Evolutionary conservation across 2,329 filamentous ascomycete genomes (phyloP).

Genomic region (Aspergillus persii): DNA sequence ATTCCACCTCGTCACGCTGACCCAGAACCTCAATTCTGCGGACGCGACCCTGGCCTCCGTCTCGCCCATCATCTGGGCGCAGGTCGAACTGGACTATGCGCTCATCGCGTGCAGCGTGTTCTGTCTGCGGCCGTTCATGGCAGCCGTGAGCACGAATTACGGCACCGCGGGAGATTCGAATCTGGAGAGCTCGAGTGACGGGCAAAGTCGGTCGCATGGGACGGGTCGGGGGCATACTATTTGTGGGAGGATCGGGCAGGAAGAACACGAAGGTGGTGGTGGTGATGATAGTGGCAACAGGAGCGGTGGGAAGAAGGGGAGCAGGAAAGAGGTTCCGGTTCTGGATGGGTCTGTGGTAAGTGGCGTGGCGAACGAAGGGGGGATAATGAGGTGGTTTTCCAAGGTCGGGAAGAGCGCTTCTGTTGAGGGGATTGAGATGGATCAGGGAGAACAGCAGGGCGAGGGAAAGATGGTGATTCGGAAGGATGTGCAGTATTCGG

Average conservation of each 20-base stretch:
- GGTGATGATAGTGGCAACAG: background rate
- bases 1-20: constrained; percentile 35
- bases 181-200: constrained; percentile 23
- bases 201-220: constrained; percentile 17
- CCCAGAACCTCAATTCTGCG: constrained; percentile 25
- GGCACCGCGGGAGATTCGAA: constrained; percentile 33
- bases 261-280: too few relatives aligned
- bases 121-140: constrained; percentile 37
- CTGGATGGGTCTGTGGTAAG: background rate
- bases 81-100: constrained; percentile 36
- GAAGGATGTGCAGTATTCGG: constrained; percentile 32
- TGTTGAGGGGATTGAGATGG: constrained; percentile 13
- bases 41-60: constrained; percentile 38
- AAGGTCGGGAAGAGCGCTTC: background rate
- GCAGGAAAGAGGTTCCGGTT: background rate
- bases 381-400: background rate
- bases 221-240: background rate
- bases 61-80: constrained; percentile 35
- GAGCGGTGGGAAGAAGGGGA: background rate
- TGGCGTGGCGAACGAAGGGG: background rate
- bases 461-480: constrained; percentile 32
- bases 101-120: constrained; percentile 39
- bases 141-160: constrained; percentile 37
- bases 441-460: constrained; percentile 9
- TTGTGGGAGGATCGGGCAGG: too few relatives aligned